These are phyloP conservation scores for Amanita rimosa DNA, from an alignment of 768 basidiomycete species.

Conservation along the genomic window DNA sequence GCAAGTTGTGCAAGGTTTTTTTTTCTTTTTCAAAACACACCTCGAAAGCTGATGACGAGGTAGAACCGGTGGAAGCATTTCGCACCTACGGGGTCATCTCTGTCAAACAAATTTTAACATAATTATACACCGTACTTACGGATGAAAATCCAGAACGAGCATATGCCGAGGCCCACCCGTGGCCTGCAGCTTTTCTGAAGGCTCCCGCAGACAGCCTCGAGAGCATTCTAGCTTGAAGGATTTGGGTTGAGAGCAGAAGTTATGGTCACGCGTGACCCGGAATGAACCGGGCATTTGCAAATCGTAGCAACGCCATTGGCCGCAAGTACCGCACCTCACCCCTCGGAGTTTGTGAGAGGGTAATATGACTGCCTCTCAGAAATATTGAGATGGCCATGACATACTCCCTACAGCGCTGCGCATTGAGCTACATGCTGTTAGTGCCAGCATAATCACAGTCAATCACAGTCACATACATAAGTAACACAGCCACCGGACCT, in stretches of 20 bases:
- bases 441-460: too few species aligned
- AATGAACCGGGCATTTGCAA: conserved; percentile 7
- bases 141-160: conserved; percentile 34
- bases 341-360: too few species aligned
- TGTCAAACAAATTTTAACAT: conserved; percentile 7
- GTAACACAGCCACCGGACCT: background rate
- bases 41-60: conserved; percentile 47
- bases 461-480: too few species aligned
- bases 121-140: conserved; percentile 24
- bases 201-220: conserved; percentile 72
- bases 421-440: background rate
- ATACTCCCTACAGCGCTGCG: too few species aligned
- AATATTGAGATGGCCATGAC: too few species aligned
- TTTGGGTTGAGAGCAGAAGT: conserved; percentile 27
- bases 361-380: too few species aligned
- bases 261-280: conserved; percentile 18
- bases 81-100: conserved; percentile 38
- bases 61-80: conserved; percentile 57
- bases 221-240: conserved; percentile 59
- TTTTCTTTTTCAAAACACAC: conserved; percentile 26
- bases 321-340: background rate
- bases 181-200: conserved; percentile 45
- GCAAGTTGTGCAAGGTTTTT: background rate
- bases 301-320: background rate
- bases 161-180: conserved; percentile 28